phyloP scores from a whole-genome alignment of 345 rosid genomes.

The Pistacia integerrima region DNA sequence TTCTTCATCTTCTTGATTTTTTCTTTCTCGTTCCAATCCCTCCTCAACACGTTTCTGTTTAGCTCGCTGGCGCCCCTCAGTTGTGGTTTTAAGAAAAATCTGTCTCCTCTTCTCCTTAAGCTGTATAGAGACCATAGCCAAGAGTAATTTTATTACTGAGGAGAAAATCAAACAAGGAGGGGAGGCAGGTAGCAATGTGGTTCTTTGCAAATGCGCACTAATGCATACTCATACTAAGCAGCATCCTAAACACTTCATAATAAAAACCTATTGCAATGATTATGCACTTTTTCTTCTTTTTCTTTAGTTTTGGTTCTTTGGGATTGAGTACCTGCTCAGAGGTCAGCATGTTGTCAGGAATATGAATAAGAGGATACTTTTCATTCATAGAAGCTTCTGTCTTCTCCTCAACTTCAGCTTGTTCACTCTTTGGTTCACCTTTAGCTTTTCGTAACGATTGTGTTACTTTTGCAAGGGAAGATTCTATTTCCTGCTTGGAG shows the following conservation, averaged over 20 bases:
- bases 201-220: not conserved
- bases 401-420: slow-evolving; percentile 73
- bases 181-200: not conserved
- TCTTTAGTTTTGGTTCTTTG: not conserved
- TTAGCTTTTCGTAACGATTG: slow-evolving; percentile 79
- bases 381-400: slow-evolving; percentile 52
- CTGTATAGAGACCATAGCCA: slow-evolving; percentile 37
- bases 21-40: slow-evolving; percentile 77
- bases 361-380: slow-evolving; percentile 70
- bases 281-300: not conserved
- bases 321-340: slow-evolving; percentile 64
- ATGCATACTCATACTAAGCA: not conserved
- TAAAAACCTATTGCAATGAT: not conserved
- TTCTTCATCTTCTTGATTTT: slow-evolving; percentile 79
- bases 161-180: not conserved
- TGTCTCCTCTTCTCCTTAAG: slow-evolving; percentile 84
- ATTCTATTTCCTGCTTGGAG: slow-evolving; percentile 85
- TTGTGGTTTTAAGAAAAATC: slow-evolving; percentile 81
- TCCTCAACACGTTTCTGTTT: slow-evolving; percentile 86
- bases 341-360: slow-evolving; percentile 80
- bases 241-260: slow-evolving; percentile 6
- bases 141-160: not conserved
- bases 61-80: slow-evolving; percentile 89
- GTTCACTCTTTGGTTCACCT: slow-evolving; percentile 81
- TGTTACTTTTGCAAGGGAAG: slow-evolving; percentile 55